Evolutionary conservation across 305 asterid species (phyloP).

Genomic region (Fraxinus sp.): DNA sequence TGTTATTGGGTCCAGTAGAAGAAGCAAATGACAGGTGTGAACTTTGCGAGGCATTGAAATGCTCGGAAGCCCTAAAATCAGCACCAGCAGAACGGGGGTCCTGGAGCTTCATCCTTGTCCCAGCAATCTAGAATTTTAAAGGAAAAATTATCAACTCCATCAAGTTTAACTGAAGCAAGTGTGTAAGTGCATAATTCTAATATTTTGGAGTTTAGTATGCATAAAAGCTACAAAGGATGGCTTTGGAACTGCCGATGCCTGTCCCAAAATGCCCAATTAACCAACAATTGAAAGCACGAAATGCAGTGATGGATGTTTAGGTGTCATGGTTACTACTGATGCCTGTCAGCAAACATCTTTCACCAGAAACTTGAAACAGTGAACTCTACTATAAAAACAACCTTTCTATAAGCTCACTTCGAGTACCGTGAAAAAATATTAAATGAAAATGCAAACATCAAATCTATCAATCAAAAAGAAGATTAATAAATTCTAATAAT

Average conservation of each 20-base stretch:
- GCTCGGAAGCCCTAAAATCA: constrained; percentile 40
- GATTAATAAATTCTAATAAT: neutral
- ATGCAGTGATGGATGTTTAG: neutral
- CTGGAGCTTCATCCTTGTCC: constrained; percentile 38
- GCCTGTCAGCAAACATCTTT: neutral
- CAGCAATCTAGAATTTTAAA: constrained; percentile 42
- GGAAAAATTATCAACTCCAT: constrained; percentile 18
- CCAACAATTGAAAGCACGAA: neutral
- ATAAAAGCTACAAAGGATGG: neutral
- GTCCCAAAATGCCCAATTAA: neutral
- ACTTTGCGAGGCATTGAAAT: constrained; percentile 36
- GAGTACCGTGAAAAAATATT: neutral
- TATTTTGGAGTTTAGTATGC: neutral
- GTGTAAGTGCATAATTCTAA: neutral
- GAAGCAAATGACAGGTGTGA: constrained; percentile 35
- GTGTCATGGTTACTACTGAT: neutral
- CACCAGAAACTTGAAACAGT: neutral
- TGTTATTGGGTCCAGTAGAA: constrained; percentile 31
- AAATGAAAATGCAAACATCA: neutral
- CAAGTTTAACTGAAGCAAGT: neutral
- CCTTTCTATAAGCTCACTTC: neutral
- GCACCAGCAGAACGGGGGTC: constrained; percentile 42
- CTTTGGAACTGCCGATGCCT: neutral
- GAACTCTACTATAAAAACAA: neutral
- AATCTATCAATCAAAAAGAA: neutral